Conservation (phyloP, 495 filamentous ascomycete species). For the Immersiella caudata region DNA sequence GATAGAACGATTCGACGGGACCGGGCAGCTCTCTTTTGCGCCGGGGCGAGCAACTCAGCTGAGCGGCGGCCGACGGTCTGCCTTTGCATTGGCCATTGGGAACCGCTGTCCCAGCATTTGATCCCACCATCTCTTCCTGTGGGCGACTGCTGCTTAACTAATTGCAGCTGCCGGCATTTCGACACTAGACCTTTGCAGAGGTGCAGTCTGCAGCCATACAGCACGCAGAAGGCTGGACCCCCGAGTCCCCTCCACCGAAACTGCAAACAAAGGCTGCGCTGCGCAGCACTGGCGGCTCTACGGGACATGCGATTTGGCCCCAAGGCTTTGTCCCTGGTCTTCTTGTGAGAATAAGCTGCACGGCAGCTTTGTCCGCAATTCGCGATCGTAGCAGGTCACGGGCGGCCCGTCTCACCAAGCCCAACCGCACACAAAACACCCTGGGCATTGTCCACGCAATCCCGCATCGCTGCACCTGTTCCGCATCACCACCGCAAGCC, state of each 20-base stretch:
- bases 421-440: conserved; percentile 16
- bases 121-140: neutral
- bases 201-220: neutral
- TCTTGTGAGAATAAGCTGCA: conserved; percentile 22
- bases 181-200: neutral
- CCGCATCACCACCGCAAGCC: conserved; percentile 8
- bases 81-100: conserved; percentile 10
- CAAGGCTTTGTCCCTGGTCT: conserved; percentile 7
- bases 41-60: neutral
- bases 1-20: neutral
- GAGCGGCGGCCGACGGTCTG: conserved; percentile 2
- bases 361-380: conserved; percentile 21
- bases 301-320: conserved; percentile 32
- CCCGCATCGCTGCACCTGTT: conserved; percentile 5
- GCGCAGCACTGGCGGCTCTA: conserved; percentile 32
- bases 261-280: conserved; percentile 22
- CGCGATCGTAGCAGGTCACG: conserved; percentile 2
- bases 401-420: conserved; percentile 20
- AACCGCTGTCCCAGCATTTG: neutral
- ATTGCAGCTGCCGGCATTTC: conserved; percentile 15
- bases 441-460: conserved; percentile 13
- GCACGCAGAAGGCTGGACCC: neutral
- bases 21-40: neutral
- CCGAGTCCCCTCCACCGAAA: conserved; percentile 1
- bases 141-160: neutral